Base-by-base conservation (phyloP, 2,329 filamentous ascomycete species). In the Passalora sequoiae region DNA sequence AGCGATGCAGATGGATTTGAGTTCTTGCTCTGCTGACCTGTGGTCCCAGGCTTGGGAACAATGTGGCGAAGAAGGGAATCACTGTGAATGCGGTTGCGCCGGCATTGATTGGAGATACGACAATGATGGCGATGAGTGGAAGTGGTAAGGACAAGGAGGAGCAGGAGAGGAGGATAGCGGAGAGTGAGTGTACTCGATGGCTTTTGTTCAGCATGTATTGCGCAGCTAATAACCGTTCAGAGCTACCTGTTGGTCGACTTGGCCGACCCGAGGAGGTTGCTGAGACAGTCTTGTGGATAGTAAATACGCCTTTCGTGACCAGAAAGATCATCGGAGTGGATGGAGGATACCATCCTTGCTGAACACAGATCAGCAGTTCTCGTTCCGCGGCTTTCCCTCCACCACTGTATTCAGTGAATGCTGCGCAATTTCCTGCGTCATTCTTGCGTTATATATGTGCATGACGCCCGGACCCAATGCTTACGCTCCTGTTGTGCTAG, bases 61-160 rank as follows among this genome's bases (percentile, higher is more conserved):
- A 61, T 38, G 68, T 73, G 50, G 67, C 65, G 5, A 66, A 60
- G 48, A 67, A 65, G 37, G 70, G 69, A 9, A 62, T 75, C 30
- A 71, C 68, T 13, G 68, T 72, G 1, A 74, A 74, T 52, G 70
- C 68, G 25, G 65, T 74, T 10, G 70, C 71, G 13, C 71, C 71
- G 6, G 71, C 71, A 6, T 52, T 73, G 55, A 63, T 69, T 25
- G 61, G 63, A 10, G 54, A 48, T 28, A 72, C 71, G 13, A 63
- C 60, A 12, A 72, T 74, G 69, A 56, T 74, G 46, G 50, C 47
- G 13, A 31, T 27, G 24, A 12, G 24, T 27, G 24, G 24, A 12
- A 27, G 35, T 16, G 63, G 64, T 6, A 62, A 58, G 12, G 58
- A 61, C 32, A 59, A 46, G 12, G 63, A 20, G 15, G 33, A 65